phyloP scores from a whole-genome alignment of 1,139 yeast species.

The Geotrichum macrosporum region DNA sequence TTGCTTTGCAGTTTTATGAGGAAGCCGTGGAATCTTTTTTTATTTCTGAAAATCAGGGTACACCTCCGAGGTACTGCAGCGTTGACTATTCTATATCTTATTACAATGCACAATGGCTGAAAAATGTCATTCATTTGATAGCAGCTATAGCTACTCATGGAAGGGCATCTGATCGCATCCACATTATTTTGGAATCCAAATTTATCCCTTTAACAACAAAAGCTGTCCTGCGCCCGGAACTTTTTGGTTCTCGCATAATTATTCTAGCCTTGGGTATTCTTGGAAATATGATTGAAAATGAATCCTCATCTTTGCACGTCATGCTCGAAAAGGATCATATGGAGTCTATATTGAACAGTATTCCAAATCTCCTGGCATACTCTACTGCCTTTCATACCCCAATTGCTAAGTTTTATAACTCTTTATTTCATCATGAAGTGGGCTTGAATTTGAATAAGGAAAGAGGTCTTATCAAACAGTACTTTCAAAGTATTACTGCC shows the following conservation, averaged over 20 bases:
- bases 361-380: slow-evolving; percentile 51
- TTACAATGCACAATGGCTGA: slow-evolving; percentile 52
- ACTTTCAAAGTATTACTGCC: slow-evolving; percentile 24
- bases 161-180: slow-evolving; percentile 69
- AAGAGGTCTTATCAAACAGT: slow-evolving; percentile 47
- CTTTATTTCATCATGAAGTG: slow-evolving; percentile 70
- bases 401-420: slow-evolving; percentile 76
- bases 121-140: slow-evolving; percentile 54
- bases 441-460: slow-evolving; percentile 60
- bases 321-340: slow-evolving; percentile 75
- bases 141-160: slow-evolving; percentile 63
- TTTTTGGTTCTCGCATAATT: slow-evolving; percentile 69
- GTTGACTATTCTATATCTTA: slow-evolving; percentile 59
- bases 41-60: slow-evolving; percentile 46
- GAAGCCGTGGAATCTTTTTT: slow-evolving; percentile 65
- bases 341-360: slow-evolving; percentile 54
- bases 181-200: slow-evolving; percentile 83
- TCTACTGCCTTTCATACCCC: slow-evolving; percentile 57
- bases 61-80: slow-evolving; percentile 50
- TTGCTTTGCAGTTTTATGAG: slow-evolving; percentile 58
- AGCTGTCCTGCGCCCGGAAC: slow-evolving; percentile 52
- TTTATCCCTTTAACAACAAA: slow-evolving; percentile 57
- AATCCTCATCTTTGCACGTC: slow-evolving; percentile 83
- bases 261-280: slow-evolving; percentile 63
- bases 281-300: slow-evolving; percentile 75